Percentiles rank a stretch among this genome's conserved stretches.
phyloP scores from a whole-genome alignment of 257 asterid genomes.

The Osmanthus fragrans region DNA sequence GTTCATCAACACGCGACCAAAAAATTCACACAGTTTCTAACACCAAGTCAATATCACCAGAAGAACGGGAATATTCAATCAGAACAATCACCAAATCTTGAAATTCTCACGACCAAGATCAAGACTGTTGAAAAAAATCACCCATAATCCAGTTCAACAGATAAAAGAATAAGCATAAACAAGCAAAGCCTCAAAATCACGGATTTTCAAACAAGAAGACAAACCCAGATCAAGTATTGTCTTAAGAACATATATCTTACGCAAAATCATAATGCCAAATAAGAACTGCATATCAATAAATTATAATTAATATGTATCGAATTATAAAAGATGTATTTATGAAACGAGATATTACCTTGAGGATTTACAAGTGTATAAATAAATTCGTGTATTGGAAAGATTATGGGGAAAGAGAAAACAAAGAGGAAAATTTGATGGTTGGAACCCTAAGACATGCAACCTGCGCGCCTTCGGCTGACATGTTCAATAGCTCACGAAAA shows the following conservation, averaged over 20 bases:
- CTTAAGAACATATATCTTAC: slow-evolving; percentile 33
- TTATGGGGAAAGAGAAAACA: background rate
- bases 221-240: slow-evolving; percentile 46
- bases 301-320: slow-evolving; percentile 4
- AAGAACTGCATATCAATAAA: slow-evolving; percentile 19
- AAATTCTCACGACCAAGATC: slow-evolving; percentile 16
- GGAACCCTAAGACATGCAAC: slow-evolving; percentile 3
- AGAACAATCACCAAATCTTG: slow-evolving; percentile 11
- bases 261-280: slow-evolving; percentile 13
- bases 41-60: background rate
- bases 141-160: slow-evolving; percentile 13
- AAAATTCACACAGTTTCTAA: slow-evolving; percentile 14
- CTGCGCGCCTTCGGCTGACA: background rate
- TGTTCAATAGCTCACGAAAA: background rate
- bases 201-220: slow-evolving; percentile 18
- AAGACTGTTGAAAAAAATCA: background rate
- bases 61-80: background rate
- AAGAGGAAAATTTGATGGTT: background rate
- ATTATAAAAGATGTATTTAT: background rate
- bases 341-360: slow-evolving; percentile 41
- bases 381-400: slow-evolving; percentile 4
- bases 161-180: slow-evolving; percentile 2
- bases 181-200: background rate
- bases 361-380: slow-evolving; percentile 23
- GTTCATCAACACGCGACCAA: background rate